Conservation (phyloP, 163 green algal species). For the Chlorella variabilis region DNA sequence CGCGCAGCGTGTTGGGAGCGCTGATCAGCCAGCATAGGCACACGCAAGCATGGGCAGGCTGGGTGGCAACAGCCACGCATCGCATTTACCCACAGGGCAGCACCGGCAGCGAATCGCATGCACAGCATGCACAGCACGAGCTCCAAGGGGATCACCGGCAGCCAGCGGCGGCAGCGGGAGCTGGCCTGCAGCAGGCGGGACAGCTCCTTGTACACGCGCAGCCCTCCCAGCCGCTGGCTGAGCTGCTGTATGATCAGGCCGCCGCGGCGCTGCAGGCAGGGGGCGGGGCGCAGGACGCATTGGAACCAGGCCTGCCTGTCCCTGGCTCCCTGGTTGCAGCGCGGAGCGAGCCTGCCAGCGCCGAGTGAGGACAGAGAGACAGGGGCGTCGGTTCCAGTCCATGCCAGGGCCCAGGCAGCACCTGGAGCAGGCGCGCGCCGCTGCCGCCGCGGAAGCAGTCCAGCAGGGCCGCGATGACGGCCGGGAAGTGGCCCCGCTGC, state of each 20-base stretch:
- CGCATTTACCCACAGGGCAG: no score
- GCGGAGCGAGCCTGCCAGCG: no score
- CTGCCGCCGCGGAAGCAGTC: constrained; percentile 71
- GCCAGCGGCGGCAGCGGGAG: no score
- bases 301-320: not conserved
- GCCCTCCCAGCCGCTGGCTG: constrained; percentile 67
- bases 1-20: not conserved
- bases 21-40: no score
- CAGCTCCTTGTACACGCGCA: constrained; percentile 52
- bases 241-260: constrained; percentile 78
- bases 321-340: no score
- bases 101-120: no score
- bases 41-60: no score
- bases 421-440: constrained; percentile 77
- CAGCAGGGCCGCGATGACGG: constrained; percentile 44
- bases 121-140: no score
- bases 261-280: constrained; percentile 55
- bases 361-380: no score
- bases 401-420: not conserved
- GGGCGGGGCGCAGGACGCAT: not conserved
- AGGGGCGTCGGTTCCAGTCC: no score
- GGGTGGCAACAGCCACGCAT: no score
- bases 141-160: no score
- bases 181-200: constrained; percentile 68
- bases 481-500: constrained; percentile 64